Evolutionary conservation across 2,329 filamentous ascomycete species (phyloP).

Genomic region (Penicillium sumatraense): DNA sequence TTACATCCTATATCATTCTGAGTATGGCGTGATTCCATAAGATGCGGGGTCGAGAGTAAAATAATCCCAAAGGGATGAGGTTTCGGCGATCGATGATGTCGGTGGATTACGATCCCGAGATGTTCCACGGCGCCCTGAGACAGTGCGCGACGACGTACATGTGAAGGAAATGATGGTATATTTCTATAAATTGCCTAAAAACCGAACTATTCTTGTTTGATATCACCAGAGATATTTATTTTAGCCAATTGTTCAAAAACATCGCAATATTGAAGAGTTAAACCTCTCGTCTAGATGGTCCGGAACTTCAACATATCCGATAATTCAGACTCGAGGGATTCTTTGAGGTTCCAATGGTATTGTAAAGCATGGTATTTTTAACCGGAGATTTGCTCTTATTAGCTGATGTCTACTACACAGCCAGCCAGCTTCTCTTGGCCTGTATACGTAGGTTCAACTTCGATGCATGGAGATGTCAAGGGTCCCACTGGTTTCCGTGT

Average conservation of each 20-base stretch:
- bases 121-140: not conserved
- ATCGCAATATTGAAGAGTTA: no score
- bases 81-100: slow-evolving; percentile 24
- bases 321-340: not conserved
- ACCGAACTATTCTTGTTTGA: no score
- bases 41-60: slow-evolving; percentile 12
- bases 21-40: slow-evolving; percentile 9
- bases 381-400: not conserved
- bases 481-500: slow-evolving; percentile 3
- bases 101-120: slow-evolving; percentile 13
- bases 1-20: not conserved
- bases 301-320: not conserved
- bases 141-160: not conserved
- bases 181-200: not conserved
- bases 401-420: not conserved
- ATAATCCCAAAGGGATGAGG: slow-evolving; percentile 8
- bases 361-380: not conserved
- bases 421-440: slow-evolving; percentile 2
- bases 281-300: no score
- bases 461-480: slow-evolving; percentile 2
- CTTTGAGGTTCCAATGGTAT: not conserved
- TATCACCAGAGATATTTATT: no score
- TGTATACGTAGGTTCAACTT: slow-evolving; percentile 3
- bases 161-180: not conserved
- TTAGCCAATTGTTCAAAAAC: no score